Percentiles rank a stretch among this genome's conserved stretches.
Conservation (phyloP, 495 filamentous ascomycete species). For the Lindgomyces ingoldianus region DNA sequence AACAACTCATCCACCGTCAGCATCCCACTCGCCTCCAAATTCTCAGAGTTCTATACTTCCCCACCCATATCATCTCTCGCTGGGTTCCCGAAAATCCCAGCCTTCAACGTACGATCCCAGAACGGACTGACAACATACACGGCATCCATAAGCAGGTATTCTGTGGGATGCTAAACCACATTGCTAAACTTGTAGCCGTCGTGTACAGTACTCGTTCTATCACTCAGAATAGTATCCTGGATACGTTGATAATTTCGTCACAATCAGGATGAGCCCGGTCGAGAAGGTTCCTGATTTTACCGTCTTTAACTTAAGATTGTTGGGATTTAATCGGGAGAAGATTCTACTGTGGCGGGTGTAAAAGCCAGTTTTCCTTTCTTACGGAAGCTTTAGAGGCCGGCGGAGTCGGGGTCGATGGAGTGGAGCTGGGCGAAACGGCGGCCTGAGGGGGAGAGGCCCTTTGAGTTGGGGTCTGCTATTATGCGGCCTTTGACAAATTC, state of each 20-base stretch:
- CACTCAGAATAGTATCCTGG: constrained; percentile 18
- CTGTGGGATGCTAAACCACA: constrained; percentile 33
- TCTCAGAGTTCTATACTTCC: constrained; percentile 16
- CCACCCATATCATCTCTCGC: constrained; percentile 13
- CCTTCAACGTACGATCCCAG: constrained; percentile 18
- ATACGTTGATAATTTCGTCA: constrained; percentile 31
- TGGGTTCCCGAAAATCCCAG: neutral
- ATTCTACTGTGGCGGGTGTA: constrained; percentile 36
- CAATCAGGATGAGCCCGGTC: constrained; percentile 30
- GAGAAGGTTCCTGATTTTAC: constrained; percentile 22
- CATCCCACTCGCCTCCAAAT: constrained; percentile 20
- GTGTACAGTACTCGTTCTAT: constrained; percentile 27
- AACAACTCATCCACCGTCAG: constrained; percentile 29
- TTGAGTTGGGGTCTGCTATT: constrained; percentile 30
- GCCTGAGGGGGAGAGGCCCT: constrained; percentile 14
- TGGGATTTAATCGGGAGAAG: constrained; percentile 37
- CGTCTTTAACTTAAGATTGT: constrained; percentile 27
- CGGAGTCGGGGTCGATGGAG: constrained; percentile 31
- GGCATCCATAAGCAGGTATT: constrained; percentile 35
- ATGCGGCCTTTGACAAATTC: constrained; percentile 36
- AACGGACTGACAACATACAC: constrained; percentile 30
- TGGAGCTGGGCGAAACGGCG: constrained; percentile 32
- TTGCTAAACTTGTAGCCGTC: constrained; percentile 37
- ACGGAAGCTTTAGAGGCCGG: constrained; percentile 29
- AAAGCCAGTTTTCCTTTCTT: constrained; percentile 34